phyloP scores from a whole-genome alignment of 2,329 filamentous ascomycete genomes.

The Thielaviopsis musarum region DNA sequence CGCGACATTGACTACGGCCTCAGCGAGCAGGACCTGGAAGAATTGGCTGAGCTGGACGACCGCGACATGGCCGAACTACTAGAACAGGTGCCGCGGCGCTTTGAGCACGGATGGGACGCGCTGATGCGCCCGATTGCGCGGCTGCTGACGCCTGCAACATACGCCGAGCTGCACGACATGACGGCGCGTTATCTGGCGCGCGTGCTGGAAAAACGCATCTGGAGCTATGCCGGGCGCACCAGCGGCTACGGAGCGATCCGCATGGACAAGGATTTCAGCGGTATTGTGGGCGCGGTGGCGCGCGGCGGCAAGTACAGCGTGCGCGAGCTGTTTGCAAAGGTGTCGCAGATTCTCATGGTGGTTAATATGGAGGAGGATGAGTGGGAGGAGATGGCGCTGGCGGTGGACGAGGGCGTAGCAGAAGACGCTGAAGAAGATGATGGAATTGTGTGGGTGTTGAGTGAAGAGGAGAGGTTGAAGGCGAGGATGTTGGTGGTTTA shows the following conservation, averaged over 20 bases:
- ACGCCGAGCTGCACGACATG: conserved; percentile 55
- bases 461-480: conserved; percentile 53
- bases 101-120: conserved; percentile 71
- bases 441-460: conserved; percentile 55
- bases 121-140: conserved; percentile 73
- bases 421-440: conserved; percentile 24
- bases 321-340: conserved; percentile 59
- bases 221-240: conserved; percentile 60
- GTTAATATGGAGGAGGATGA: conserved; percentile 94
- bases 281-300: conserved; percentile 51
- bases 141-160: conserved; percentile 63
- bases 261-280: conserved; percentile 69
- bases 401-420: background rate
- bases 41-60: conserved; percentile 32
- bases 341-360: conserved; percentile 66
- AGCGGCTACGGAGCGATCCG: conserved; percentile 69
- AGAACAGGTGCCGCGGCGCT: conserved; percentile 62
- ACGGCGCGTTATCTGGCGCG: conserved; percentile 60
- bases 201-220: conserved; percentile 74
- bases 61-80: conserved; percentile 32
- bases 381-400: conserved; percentile 55
- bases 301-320: conserved; percentile 59
- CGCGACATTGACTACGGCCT: conserved; percentile 77
- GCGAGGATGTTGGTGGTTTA: conserved; percentile 48
- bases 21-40: conserved; percentile 41